Base-by-base conservation (phyloP, 2,329 filamentous ascomycete genomes). In the Orbilia quercus region DNA sequence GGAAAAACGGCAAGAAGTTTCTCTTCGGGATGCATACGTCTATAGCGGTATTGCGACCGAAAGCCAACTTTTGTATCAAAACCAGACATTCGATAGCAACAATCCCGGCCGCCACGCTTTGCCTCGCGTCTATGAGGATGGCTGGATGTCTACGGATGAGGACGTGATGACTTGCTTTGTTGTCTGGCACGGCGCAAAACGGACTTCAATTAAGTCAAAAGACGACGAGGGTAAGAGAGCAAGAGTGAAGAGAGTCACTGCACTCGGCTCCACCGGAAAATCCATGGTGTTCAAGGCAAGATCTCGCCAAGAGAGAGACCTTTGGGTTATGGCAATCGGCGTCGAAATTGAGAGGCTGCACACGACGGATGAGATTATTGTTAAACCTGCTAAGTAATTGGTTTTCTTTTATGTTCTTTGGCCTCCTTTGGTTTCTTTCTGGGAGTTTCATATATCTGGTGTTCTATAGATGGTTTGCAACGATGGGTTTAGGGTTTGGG, bases 121-220 rank as follows among this genome's bases (percentile, higher is more conserved):
- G 7, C 87, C 87, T 1, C 81, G 86, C 1, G 84, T 88, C 2
- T 89, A 88, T 76, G 83, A 86, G 58, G 86, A 89, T 74, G 83
- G 83, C 16, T 88, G 86, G 84, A 89, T 86, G 18, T 85, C 82
- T 23, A 84, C 84, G 0, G 87, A 89, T 75, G 87, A 89, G 76
- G 87, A 89, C 76, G 84, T 85, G n/a, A 87, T 87, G 80, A 88
- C 86, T 0, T 87, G 85, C 1, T 89, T 89, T 77, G 87, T 89
- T n/a, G 81, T 89, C 44, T 89, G 87, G 87, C 85, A 88, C 75
- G 85, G 84, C 38, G 82, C 84, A 74, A 83, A 82, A 70, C 87
- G 86, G 77, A 83, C 82, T 7, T 84, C 85, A 77, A 88, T 89
- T 77, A 80, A 81, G 51, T 81, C 80, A 2, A 79, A 78, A n/a